Evolutionary conservation across 164 flowering plant species (phyloP).

Genomic region (Dillenia suffruticosa): DNA sequence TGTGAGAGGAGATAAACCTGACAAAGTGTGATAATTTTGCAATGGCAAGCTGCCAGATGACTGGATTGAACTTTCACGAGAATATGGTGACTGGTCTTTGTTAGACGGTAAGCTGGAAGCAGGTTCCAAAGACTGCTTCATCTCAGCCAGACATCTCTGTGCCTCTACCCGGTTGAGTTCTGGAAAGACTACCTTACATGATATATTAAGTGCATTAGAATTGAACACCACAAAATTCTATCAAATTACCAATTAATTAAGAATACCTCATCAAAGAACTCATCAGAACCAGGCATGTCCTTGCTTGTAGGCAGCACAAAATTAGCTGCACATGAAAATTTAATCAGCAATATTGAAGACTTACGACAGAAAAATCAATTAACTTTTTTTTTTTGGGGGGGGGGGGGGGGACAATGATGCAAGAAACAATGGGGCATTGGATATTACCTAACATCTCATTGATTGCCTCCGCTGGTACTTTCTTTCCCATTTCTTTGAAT

Average conservation of each 20-base stretch:
- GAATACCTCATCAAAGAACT: slow-evolving; percentile 55
- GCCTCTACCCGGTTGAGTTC: slow-evolving; percentile 43
- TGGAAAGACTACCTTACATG: slow-evolving; percentile 39
- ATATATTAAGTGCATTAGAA: slow-evolving; percentile 4
- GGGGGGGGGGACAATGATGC: not conserved
- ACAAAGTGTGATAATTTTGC: slow-evolving; percentile 11
- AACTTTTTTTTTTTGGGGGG: not conserved
- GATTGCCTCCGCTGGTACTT: slow-evolving; percentile 59
- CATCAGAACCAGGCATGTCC: slow-evolving; percentile 52
- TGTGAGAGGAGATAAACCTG: slow-evolving; percentile 23
- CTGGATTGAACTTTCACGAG: slow-evolving; percentile 20
- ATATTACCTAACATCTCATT: slow-evolving; percentile 51
- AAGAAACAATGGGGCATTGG: not conserved
- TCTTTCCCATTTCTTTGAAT: slow-evolving; percentile 64
- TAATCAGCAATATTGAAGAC: not conserved
- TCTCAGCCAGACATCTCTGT: slow-evolving; percentile 44
- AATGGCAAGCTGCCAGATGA: slow-evolving; percentile 18
- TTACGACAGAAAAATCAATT: not conserved
- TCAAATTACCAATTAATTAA: not conserved
- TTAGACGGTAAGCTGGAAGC: slow-evolving; percentile 11
- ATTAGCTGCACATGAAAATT: slow-evolving; percentile 34
- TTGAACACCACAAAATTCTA: not conserved
- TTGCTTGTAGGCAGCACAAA: slow-evolving; percentile 47
- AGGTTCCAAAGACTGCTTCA: slow-evolving; percentile 37
- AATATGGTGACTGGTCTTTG: slow-evolving; percentile 13